These are phyloP conservation scores for Grosmannia huntii DNA, from an alignment of 2,329 filamentous ascomycete species.

Conservation along the genomic window DNA sequence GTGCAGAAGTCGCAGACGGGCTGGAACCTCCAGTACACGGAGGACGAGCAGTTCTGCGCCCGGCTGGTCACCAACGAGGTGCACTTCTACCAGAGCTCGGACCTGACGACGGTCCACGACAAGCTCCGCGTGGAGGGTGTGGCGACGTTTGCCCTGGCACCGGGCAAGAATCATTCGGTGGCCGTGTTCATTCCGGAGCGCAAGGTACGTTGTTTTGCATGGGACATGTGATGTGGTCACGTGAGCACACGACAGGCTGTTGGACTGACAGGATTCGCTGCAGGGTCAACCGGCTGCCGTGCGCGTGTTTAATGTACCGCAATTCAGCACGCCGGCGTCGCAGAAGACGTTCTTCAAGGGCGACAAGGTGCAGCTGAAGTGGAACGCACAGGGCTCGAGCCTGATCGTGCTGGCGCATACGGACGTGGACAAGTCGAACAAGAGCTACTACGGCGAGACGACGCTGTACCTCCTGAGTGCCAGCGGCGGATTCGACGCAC, in stretches of 20 bases:
- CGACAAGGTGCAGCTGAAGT: constrained; percentile 97
- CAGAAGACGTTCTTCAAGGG: constrained; percentile 99
- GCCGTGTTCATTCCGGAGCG: constrained; percentile 92
- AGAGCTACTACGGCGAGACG: constrained; percentile 98
- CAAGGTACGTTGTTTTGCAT: constrained; percentile 49
- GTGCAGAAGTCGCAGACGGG: constrained; percentile 92
- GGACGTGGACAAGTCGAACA: constrained; percentile 94
- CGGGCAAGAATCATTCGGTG: constrained; percentile 80
- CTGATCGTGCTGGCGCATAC: constrained; percentile 93
- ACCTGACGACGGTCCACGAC: constrained; percentile 83
- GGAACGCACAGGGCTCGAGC: constrained; percentile 86
- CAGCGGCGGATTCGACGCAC: constrained; percentile 82
- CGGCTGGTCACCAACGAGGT: constrained; percentile 94
- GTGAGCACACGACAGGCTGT: too few relatives aligned
- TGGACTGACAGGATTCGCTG: background rate
- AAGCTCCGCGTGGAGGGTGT: constrained; percentile 89
- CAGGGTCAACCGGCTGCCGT: constrained; percentile 87
- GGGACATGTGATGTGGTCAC: too few relatives aligned
- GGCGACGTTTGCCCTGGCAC: constrained; percentile 76
- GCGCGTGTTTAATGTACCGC: constrained; percentile 86
- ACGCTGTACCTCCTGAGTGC: constrained; percentile 91
- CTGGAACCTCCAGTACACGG: constrained; percentile 96
- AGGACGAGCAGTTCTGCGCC: constrained; percentile 86
- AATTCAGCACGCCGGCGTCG: constrained; percentile 71
- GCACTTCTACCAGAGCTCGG: constrained; percentile 85